Percentiles rank a stretch among this genome's conserved stretches.
Evolutionary conservation across 495 filamentous ascomycete genomes (phyloP).

Genomic region (Talaromyces liani): DNA sequence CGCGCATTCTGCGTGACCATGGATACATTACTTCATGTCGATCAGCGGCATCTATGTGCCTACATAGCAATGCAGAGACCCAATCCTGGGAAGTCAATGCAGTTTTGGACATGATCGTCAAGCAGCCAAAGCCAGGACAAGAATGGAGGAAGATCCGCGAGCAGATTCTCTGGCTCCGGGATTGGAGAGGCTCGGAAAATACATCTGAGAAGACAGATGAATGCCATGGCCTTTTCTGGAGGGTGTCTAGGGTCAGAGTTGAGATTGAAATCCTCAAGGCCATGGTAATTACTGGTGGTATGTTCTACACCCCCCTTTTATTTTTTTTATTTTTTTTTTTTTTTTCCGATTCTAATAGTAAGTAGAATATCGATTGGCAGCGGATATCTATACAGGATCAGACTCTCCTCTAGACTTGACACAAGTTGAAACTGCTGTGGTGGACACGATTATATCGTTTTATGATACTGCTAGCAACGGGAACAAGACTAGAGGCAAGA

Average conservation of each 20-base stretch:
- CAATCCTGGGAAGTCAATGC: conserved; percentile 58
- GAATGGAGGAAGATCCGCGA: conserved; percentile 61
- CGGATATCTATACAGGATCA: conserved; percentile 57
- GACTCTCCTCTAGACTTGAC: conserved; percentile 39
- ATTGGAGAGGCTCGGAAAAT: conserved; percentile 57
- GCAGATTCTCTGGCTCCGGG: conserved; percentile 72
- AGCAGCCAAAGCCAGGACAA: conserved; percentile 50
- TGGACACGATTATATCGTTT: conserved; percentile 58
- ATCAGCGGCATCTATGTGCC: conserved; percentile 34
- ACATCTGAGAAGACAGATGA: conserved; percentile 11
- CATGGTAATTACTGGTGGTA: conserved; percentile 62
- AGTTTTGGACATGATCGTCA: conserved; percentile 48
- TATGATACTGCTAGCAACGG: conserved; percentile 92
- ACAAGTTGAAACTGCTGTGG: conserved; percentile 56
- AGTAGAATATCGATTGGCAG: conserved; percentile 58
- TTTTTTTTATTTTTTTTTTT: not conserved
- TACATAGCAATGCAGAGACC: conserved; percentile 46
- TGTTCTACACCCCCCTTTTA: conserved; percentile 12
- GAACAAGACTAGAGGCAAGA: conserved; percentile 71
- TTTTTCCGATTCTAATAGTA: conserved; percentile 8
- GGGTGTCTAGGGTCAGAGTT: conserved; percentile 52
- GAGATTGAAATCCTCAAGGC: conserved; percentile 71
- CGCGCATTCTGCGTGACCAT: conserved; percentile 53
- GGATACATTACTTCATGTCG: conserved; percentile 54
- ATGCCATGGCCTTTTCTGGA: conserved; percentile 62